Percentiles rank a stretch among this genome's conserved stretches.
Evolutionary conservation across 202 grass and related monocot genomes (phyloP).

Genomic region (Digitaria exilis): DNA sequence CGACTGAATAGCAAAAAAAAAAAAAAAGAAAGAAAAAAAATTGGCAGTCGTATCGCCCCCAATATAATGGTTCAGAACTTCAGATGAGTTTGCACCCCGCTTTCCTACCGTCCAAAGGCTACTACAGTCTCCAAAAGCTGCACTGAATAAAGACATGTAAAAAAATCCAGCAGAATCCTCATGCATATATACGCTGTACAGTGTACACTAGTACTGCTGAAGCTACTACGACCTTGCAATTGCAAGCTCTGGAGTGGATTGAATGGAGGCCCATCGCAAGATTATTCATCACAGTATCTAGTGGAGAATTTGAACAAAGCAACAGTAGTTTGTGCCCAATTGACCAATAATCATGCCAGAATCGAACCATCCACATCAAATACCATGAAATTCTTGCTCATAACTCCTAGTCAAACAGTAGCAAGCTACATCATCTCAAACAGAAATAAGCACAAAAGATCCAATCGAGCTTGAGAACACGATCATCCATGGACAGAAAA

Average conservation of each 20-base stretch:
- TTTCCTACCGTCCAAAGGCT: constrained; percentile 16
- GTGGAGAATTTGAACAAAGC: constrained; percentile 21
- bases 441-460: not conserved
- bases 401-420: constrained; percentile 38
- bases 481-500: not conserved
- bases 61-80: not conserved
- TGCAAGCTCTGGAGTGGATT: not conserved
- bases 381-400: constrained; percentile 45
- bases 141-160: constrained; percentile 52
- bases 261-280: constrained; percentile 22
- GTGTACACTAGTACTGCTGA: not conserved
- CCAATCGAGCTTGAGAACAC: not conserved
- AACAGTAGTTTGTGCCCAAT: constrained; percentile 33
- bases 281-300: constrained; percentile 30
- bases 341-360: constrained; percentile 36
- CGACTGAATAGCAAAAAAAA: not conserved
- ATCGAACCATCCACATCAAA: constrained; percentile 57
- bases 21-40: not conserved
- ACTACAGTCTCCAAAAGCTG: constrained; percentile 41
- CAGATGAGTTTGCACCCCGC: constrained; percentile 4
- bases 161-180: constrained; percentile 45
- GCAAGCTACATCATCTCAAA: constrained; percentile 5
- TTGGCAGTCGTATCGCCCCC: not conserved
- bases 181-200: constrained; percentile 21
- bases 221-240: not conserved